Conservation (phyloP, 1,139 yeast species). For the Nakaseomyces kungkrabaensis region DNA sequence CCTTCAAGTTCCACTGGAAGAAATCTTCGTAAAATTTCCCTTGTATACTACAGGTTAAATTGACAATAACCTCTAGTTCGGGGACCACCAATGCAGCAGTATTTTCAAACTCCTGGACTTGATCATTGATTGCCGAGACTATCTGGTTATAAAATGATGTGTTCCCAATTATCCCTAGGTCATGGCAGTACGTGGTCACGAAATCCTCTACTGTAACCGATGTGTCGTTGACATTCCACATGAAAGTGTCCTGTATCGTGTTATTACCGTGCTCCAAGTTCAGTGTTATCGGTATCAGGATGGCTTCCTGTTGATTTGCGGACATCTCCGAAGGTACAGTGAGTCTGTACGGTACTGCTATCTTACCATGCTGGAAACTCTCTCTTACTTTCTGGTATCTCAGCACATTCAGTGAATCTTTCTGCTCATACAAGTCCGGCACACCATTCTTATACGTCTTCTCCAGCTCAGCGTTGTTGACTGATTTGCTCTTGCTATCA, state of each 20-base stretch:
- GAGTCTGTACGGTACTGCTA: conserved; percentile 26
- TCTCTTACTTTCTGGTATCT: conserved; percentile 28
- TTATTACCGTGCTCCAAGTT: conserved; percentile 58
- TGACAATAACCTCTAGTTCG: conserved; percentile 66
- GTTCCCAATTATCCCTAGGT: conserved; percentile 63
- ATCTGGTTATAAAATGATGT: conserved; percentile 50
- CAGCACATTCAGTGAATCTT: conserved; percentile 23
- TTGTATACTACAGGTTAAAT: conserved; percentile 73
- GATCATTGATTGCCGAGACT: conserved; percentile 63
- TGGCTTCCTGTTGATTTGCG: conserved; percentile 21
- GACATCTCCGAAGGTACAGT: conserved; percentile 13
- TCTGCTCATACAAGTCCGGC: conserved; percentile 27
- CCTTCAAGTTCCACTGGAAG: conserved; percentile 81
- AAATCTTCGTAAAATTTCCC: conserved; percentile 83
- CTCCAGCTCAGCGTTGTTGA: conserved; percentile 6
- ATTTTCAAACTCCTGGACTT: conserved; percentile 64
- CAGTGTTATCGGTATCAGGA: conserved; percentile 70
- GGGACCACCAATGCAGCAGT: conserved; percentile 49
- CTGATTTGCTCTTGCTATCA: background rate
- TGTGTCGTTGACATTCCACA: conserved; percentile 83
- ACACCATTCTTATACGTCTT: conserved; percentile 15
- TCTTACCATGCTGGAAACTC: conserved; percentile 26
- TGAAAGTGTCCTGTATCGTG: conserved; percentile 67
- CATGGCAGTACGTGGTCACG: conserved; percentile 70
- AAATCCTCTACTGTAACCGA: conserved; percentile 76